Conservation (phyloP, 108 stramenopile species). For the Nannochloropsis gaditana region DNA sequence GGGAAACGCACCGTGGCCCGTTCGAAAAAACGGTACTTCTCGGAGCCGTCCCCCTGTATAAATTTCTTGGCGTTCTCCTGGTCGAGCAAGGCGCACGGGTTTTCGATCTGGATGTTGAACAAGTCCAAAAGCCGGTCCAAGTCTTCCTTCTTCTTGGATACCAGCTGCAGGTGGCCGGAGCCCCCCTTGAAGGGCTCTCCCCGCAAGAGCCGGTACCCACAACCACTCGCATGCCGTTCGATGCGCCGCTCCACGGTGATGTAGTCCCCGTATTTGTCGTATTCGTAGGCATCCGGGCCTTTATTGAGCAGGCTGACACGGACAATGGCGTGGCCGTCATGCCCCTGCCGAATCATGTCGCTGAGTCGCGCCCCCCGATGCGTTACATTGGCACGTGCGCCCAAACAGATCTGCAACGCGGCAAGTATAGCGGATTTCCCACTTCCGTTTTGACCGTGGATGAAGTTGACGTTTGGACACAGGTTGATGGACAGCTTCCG, state of each 20-base stretch:
- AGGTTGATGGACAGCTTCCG: slow-evolving; percentile 47
- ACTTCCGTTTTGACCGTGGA: slow-evolving; percentile 82
- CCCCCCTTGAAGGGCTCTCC: slow-evolving; percentile 30
- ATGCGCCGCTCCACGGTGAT: slow-evolving; percentile 84
- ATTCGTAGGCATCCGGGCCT: slow-evolving; percentile 73
- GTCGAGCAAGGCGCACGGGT: slow-evolving; percentile 90
- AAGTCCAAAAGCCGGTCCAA: slow-evolving; percentile 75
- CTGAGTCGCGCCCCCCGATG: slow-evolving; percentile 73
- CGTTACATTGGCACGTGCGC: slow-evolving; percentile 75
- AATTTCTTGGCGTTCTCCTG: slow-evolving; percentile 97
- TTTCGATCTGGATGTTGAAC: slow-evolving; percentile 69
- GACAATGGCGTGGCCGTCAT: slow-evolving; percentile 64
- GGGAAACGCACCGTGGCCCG: slow-evolving; percentile 72
- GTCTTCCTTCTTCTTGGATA: slow-evolving; percentile 61
- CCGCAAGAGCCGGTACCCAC: slow-evolving; percentile 64
- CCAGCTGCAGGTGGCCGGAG: neutral
- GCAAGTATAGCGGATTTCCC: slow-evolving; percentile 86
- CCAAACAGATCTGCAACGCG: slow-evolving; percentile 91
- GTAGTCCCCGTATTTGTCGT: slow-evolving; percentile 73
- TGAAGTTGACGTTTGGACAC: slow-evolving; percentile 80
- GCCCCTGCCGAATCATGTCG: slow-evolving; percentile 76
- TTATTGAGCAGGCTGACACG: slow-evolving; percentile 78
- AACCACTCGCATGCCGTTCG: slow-evolving; percentile 60
- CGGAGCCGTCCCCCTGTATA: slow-evolving; percentile 74
- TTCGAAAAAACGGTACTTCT: slow-evolving; percentile 90